A percentile compares a stretch with the other conserved stretches of the same genome.
Conservation (phyloP, 2,329 filamentous ascomycete species). For the Didymella arachidicola region DNA sequence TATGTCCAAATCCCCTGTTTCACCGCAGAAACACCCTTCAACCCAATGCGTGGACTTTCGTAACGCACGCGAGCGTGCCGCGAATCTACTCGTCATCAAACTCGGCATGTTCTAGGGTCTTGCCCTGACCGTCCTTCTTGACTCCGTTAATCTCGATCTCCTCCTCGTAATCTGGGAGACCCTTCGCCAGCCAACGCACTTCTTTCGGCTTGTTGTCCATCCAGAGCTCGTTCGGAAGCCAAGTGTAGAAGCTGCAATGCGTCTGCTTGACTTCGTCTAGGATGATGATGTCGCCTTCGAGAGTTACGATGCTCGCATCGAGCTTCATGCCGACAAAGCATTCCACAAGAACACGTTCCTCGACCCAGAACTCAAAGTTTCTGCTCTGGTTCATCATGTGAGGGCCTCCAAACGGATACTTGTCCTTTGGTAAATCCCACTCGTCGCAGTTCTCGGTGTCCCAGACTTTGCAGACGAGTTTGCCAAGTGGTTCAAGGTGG, state of each 20-base stretch:
- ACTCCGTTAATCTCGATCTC: conserved; percentile 22
- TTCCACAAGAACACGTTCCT: conserved; percentile 65
- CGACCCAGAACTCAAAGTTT: conserved; percentile 69
- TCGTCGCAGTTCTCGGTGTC: conserved; percentile 51
- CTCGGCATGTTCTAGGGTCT: conserved; percentile 30
- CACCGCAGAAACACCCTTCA: conserved; percentile 5
- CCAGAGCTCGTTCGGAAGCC: conserved; percentile 55
- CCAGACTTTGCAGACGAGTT: conserved; percentile 61
- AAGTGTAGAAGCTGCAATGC: conserved; percentile 55
- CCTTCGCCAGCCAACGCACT: conserved; percentile 36
- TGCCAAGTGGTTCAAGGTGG: conserved; percentile 61
- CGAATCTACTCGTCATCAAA: conserved; percentile 19
- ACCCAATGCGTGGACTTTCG: not conserved
- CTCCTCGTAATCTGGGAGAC: conserved; percentile 28
- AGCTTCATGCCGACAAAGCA: conserved; percentile 67
- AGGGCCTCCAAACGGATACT: conserved; percentile 36
- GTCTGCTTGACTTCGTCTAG: conserved; percentile 51
- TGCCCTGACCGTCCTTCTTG: conserved; percentile 17
- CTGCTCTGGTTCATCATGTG: conserved; percentile 43
- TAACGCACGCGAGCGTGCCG: conserved; percentile 11
- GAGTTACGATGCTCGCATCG: conserved; percentile 41
- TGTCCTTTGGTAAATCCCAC: conserved; percentile 49
- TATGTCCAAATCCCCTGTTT: conserved; percentile 13
- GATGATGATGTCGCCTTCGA: conserved; percentile 39
- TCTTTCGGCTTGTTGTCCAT: conserved; percentile 41